phyloP scores from a whole-genome alignment of 208 protist species.

The Leishmania major region DNA sequence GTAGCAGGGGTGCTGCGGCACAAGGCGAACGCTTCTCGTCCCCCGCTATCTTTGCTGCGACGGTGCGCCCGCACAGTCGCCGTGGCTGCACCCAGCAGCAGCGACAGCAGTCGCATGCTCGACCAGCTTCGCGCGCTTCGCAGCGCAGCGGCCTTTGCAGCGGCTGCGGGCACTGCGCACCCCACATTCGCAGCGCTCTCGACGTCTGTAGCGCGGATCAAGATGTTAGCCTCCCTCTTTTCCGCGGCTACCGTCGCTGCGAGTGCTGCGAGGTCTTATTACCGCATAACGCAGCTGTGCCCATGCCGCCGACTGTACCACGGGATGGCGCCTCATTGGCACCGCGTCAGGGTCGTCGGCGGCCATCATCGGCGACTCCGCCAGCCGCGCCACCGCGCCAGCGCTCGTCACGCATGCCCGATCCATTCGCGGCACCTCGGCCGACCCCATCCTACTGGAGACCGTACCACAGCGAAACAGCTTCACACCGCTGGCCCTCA shows the following conservation, averaged over 20 bases:
- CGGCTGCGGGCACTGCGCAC: no score
- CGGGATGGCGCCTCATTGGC: not conserved
- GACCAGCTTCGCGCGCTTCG: not conserved
- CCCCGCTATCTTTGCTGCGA: not conserved
- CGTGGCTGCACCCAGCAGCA: not conserved
- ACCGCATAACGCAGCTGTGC: not conserved
- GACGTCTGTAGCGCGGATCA: not conserved
- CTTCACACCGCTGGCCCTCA: not conserved
- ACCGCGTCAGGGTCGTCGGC: not conserved
- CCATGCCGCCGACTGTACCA: conserved; percentile 10
- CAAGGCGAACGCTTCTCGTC: no score
- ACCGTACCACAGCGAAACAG: not conserved
- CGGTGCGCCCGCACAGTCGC: not conserved
- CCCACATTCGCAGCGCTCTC: no score
- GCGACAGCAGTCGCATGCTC: not conserved
- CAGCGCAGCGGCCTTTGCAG: not conserved
- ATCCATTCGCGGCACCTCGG: not conserved
- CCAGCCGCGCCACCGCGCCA: not conserved
- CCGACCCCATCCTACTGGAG: not conserved
- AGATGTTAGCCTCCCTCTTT: not conserved
- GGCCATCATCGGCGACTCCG: not conserved
- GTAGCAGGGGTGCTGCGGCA: no score
- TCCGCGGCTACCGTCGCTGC: conserved; percentile 3
- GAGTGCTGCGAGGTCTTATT: conserved; percentile 13
- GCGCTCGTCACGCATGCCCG: not conserved